A percentile compares a stretch with the other conserved stretches of the same genome.
phyloP scores from a whole-genome alignment of 139 green algal genomes.

The Eudorina sp. region DNA sequence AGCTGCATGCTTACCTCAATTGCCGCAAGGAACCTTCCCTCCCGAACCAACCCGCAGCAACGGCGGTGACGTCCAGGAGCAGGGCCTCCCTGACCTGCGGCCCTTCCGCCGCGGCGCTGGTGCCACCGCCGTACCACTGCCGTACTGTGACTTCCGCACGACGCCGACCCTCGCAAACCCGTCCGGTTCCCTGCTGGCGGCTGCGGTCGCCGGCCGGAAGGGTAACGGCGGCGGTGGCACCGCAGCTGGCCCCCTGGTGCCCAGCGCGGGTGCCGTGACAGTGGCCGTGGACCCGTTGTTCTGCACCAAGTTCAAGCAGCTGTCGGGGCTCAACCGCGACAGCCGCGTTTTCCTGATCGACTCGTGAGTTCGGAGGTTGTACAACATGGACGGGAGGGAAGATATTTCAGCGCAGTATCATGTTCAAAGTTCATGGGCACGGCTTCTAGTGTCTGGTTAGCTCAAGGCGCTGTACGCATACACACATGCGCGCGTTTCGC shows the following conservation, averaged over 20 bases:
- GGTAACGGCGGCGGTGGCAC: not conserved
- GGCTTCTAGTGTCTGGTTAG: too few species aligned
- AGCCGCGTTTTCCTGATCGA: conserved; percentile 25
- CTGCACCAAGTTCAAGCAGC: not conserved
- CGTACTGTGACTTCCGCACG: conserved; percentile 28
- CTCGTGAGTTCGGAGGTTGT: conserved; percentile 3
- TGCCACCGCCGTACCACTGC: not conserved
- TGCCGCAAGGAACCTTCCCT: too few species aligned
- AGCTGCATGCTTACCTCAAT: too few species aligned
- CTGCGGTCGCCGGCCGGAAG: not conserved
- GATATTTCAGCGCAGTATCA: too few species aligned
- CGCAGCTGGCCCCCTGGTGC: not conserved
- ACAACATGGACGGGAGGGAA: too few species aligned
- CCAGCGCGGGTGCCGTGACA: not conserved
- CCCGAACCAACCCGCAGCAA: conserved; percentile 14
- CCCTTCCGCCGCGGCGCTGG: conserved; percentile 42
- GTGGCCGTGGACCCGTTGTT: conserved; percentile 36
- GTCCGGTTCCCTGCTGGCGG: not conserved
- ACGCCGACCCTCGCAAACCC: conserved; percentile 21
- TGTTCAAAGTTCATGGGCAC: too few species aligned
- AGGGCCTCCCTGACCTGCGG: conserved; percentile 33
- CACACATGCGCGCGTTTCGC: too few species aligned
- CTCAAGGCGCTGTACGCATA: too few species aligned
- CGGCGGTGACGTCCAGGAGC: not conserved
- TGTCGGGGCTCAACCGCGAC: not conserved